Conservation (phyloP, 140 eudicot genomes). For the Stevia rebaudiana region DNA sequence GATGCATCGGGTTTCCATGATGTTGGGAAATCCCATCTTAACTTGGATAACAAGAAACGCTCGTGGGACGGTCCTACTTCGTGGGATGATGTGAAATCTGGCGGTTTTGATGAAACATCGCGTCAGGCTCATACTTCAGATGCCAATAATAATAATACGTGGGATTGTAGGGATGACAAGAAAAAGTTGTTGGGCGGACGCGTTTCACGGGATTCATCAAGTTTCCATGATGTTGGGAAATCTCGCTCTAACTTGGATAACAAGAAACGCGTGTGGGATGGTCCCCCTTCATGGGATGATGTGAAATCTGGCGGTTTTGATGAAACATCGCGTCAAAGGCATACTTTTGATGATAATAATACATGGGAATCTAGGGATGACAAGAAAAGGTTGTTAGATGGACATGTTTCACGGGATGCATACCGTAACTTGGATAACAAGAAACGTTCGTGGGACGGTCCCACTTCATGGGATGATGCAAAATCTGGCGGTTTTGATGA, state of each 20-base stretch:
- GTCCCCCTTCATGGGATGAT: constrained; percentile 37
- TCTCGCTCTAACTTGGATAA: constrained; percentile 14
- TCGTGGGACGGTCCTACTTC: constrained; percentile 29
- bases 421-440: constrained; percentile 19
- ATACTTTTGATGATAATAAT: constrained; percentile 19
- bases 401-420: constrained; percentile 10
- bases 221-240: constrained; percentile 14
- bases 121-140: constrained; percentile 12
- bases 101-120: constrained; percentile 13
- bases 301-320: constrained; percentile 16
- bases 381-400: neutral
- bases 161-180: constrained; percentile 11
- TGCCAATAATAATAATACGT: constrained; percentile 20
- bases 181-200: neutral
- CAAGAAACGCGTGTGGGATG: constrained; percentile 23
- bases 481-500: constrained; percentile 10
- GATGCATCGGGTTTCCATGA: constrained; percentile 18
- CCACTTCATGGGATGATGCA: constrained; percentile 33
- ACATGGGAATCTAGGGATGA: constrained; percentile 13
- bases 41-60: constrained; percentile 14
- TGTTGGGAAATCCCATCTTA: constrained; percentile 17
- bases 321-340: constrained; percentile 8
- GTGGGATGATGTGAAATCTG: constrained; percentile 33
- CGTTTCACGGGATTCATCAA: constrained; percentile 11
- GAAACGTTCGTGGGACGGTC: constrained; percentile 26